Base-by-base conservation (phyloP, 306 rosid genomes). In the Dryas octopetala region DNA sequence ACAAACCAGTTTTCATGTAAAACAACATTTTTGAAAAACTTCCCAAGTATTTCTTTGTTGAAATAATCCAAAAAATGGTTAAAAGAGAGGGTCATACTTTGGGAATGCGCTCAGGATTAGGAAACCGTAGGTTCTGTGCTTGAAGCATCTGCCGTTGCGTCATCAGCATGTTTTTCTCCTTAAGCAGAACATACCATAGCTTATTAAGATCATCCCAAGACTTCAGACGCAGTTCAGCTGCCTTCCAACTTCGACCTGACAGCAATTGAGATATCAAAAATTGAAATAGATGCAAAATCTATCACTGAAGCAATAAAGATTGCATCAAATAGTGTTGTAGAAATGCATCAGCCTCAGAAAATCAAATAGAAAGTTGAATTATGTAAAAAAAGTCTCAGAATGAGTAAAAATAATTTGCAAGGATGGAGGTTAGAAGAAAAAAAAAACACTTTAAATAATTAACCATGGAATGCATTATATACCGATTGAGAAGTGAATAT, bases 171-270 rank as follows among this genome's bases (percentile, higher is more conserved):
- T 96, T 96, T 80, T 90, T 92, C 90, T 92, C 99, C 92, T 92
- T 92, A 74, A 96, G 84, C 77, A 95, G 81, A 47, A 92, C 97
- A 83, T 81, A 90, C 99, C 99, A 92, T 70, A 95, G 81, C 82
- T 95, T 92, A 44, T 90, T 80, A 78, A 95, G 98, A 83, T 95
- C 97, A 46, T 90, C 98, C 99, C 99, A 95, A 48, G 99, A 95
- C 82, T 90, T 95, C 75, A 96, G 71, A 41, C 97, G 93, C 77
- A 96, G 72, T 75, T 96, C 99, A 57, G 83, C 72, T 32, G 98
- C 97, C 88, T 92, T 96, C 99, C 98, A 96, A 85, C 99, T 54
- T 57, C 98, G 91, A 84, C 97, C 98, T 92, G 81, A 77, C 55
- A 72, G 70, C 51, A 50, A 40, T 40, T 10, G 47, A 79, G 59